phyloP scores from a whole-genome alignment of 176 grass and related monocot genomes.

The Triticum aestivum region DNA sequence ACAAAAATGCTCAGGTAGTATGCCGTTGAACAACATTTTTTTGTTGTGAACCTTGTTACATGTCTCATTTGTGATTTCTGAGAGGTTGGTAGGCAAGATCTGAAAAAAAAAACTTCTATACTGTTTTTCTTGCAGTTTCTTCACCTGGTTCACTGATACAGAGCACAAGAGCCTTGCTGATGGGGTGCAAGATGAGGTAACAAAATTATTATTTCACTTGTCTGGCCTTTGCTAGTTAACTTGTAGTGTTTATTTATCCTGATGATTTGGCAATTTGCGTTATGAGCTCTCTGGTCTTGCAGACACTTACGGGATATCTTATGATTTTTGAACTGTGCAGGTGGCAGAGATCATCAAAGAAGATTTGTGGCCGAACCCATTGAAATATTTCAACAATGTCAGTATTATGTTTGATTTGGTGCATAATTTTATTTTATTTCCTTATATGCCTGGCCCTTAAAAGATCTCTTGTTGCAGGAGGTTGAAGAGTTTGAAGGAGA shows the following conservation, averaged over 20 bases:
- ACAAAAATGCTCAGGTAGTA: not conserved
- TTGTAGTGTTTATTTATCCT: not conserved
- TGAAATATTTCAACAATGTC: constrained; percentile 99
- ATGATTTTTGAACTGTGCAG: constrained; percentile 41
- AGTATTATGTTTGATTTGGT: constrained; percentile 29
- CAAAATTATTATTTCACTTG: not conserved
- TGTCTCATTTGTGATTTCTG: not conserved
- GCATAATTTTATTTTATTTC: not conserved
- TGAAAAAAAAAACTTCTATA: not conserved
- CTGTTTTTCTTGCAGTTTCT: constrained; percentile 61
- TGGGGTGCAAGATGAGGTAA: constrained; percentile 83
- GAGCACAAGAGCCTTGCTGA: constrained; percentile 69
- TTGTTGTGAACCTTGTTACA: not conserved
- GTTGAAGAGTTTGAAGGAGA: constrained; percentile 81
- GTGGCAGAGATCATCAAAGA: constrained; percentile 98
- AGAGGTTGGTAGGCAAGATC: not conserved
- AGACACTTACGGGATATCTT: not conserved
- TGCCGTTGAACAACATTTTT: not conserved
- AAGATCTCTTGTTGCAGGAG: constrained; percentile 53
- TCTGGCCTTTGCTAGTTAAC: not conserved
- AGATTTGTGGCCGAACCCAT: constrained; percentile 98
- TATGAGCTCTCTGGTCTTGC: not conserved
- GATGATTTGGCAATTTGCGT: not conserved
- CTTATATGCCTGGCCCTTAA: constrained; percentile 21
- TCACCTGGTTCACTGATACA: constrained; percentile 80